phyloP scores from a whole-genome alignment of 306 rosid species.

The Ormosia semicastrata region DNA sequence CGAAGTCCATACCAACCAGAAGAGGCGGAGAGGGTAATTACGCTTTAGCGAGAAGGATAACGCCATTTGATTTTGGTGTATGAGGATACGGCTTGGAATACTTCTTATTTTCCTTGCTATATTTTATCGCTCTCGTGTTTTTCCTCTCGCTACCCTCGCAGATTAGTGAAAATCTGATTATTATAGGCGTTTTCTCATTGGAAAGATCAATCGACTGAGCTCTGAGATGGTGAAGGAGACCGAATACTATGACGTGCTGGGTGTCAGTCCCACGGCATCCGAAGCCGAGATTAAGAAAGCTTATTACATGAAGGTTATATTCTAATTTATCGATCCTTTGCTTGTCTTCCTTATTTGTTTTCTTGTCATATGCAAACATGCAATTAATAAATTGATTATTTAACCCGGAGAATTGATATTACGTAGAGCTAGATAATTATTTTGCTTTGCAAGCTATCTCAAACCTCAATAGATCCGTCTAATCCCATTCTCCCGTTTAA shows the following conservation, averaged over 20 bases:
- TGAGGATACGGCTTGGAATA: neutral
- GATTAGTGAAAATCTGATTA: neutral
- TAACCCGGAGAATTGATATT: neutral
- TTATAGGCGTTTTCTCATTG: neutral
- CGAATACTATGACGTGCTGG: conserved; percentile 91
- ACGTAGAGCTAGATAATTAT: neutral
- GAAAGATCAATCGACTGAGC: conserved; percentile 15
- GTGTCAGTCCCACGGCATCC: conserved; percentile 80
- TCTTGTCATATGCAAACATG: neutral
- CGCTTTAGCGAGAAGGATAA: neutral
- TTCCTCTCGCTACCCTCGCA: neutral
- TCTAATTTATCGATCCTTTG: neutral
- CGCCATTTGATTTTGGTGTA: neutral
- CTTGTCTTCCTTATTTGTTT: neutral
- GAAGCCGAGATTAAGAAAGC: conserved; percentile 98
- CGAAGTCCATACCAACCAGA: neutral
- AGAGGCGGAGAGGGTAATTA: neutral
- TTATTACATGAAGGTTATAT: conserved; percentile 81
- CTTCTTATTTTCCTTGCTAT: conserved; percentile 6
- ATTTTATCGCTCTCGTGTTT: neutral
- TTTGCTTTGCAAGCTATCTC: conserved; percentile 1
- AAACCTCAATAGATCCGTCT: conserved; percentile 4
- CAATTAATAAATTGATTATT: conserved; percentile 1
- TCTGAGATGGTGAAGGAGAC: conserved; percentile 91
- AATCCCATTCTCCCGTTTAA: neutral